Percentiles rank a stretch among this genome's conserved stretches.
phyloP scores from a whole-genome alignment of 768 basidiomycete genomes.

The Tylopilus plumbeoviolaceoides region DNA sequence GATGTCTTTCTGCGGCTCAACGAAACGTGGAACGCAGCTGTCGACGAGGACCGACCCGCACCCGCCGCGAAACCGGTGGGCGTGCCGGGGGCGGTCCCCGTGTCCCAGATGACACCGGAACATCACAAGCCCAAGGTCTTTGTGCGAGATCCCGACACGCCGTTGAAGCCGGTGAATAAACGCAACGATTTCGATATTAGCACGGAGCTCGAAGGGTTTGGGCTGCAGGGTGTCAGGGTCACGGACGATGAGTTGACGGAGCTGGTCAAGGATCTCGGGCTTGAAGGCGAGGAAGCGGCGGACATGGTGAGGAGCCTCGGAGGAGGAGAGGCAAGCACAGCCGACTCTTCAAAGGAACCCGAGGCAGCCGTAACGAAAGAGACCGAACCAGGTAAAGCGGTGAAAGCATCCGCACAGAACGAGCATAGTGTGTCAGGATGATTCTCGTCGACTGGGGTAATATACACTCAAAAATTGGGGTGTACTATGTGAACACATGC shows the following conservation, averaged over 20 bases:
- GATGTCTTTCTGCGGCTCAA: constrained; percentile 67
- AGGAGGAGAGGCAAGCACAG: constrained; percentile 26
- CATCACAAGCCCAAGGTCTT: constrained; percentile 58
- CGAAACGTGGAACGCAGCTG: constrained; percentile 57
- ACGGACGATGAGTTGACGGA: constrained; percentile 71
- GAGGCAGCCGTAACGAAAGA: constrained; percentile 7
- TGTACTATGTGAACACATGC: not conserved
- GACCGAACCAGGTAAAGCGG: not conserved
- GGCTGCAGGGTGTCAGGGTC: constrained; percentile 72
- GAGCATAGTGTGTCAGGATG: not conserved
- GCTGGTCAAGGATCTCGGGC: constrained; percentile 70
- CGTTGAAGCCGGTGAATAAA: constrained; percentile 56
- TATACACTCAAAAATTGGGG: not conserved
- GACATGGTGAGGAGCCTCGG: constrained; percentile 67
- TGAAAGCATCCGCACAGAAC: constrained; percentile 3
- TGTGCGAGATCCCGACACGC: constrained; percentile 40
- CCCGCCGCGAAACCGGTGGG: constrained; percentile 63
- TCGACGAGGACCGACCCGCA: constrained; percentile 58
- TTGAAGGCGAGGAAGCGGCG: constrained; percentile 72
- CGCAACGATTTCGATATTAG: constrained; percentile 59
- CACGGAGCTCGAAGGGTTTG: constrained; percentile 63
- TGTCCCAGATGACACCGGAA: constrained; percentile 78
- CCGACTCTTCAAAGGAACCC: constrained; percentile 7
- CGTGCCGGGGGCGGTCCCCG: constrained; percentile 73
- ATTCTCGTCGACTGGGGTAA: constrained; percentile 2